Evolutionary conservation across 176 grass and related monocot genomes (phyloP).

Genomic region (Oryza longistaminata): DNA sequence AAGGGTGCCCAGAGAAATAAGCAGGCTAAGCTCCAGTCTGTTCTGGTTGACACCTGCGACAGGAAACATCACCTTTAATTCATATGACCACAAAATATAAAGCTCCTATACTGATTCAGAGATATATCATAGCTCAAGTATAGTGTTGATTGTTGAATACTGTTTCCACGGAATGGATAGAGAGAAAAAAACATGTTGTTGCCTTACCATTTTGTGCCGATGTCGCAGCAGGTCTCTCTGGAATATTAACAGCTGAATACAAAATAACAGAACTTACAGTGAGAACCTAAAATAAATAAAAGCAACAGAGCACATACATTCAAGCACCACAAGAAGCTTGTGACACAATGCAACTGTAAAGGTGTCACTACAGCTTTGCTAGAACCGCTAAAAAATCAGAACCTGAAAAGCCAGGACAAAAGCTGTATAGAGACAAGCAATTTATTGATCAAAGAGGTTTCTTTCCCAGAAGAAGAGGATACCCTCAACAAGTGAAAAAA

Average conservation of each 20-base stretch:
- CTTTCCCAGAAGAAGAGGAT: neutral
- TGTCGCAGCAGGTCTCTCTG: conserved; percentile 80
- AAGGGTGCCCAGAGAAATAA: conserved; percentile 36
- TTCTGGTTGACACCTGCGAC: conserved; percentile 51
- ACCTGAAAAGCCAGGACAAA: conserved; percentile 4
- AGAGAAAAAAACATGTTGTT: neutral
- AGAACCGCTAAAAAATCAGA: conserved; percentile 13
- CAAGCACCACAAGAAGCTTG: conserved; percentile 26
- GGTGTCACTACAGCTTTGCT: conserved; percentile 21
- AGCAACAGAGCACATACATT: neutral
- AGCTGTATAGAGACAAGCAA: neutral
- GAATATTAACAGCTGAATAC: conserved; percentile 76
- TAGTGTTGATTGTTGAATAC: neutral
- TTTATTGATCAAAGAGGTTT: conserved; percentile 19
- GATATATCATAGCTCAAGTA: neutral
- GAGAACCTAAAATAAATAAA: conserved; percentile 13
- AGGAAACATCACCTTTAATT: neutral
- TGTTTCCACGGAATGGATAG: neutral
- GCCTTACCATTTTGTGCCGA: conserved; percentile 64
- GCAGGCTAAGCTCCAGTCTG: conserved; percentile 44
- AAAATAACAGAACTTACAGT: conserved; percentile 29
- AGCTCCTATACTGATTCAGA: neutral
- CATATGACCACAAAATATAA: neutral
- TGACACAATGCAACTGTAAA: conserved; percentile 22
- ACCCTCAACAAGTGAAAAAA: neutral